These are phyloP conservation scores for Sporobolus alterniflorus DNA, from an alignment of 202 grass and related monocot genomes.

Conservation along the genomic window DNA sequence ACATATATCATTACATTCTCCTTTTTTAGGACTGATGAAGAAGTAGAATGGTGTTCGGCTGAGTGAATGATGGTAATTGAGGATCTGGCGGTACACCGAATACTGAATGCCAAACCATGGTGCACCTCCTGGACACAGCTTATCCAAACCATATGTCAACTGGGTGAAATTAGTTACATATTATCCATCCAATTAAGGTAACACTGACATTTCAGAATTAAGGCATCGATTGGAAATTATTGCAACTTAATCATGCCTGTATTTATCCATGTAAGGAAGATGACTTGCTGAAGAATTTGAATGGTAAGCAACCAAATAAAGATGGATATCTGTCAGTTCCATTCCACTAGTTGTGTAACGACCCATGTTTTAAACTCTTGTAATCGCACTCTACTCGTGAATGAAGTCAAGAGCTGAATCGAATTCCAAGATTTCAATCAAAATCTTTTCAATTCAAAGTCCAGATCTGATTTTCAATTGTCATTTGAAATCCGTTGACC, in stretches of 20 bases:
- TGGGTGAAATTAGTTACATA: neutral
- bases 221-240: neutral
- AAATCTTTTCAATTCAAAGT: too few species aligned
- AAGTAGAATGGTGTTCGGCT: neutral
- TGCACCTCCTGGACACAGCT: neutral
- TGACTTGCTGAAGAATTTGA: neutral
- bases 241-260: neutral
- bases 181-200: neutral
- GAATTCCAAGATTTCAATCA: too few species aligned
- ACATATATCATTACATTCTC: neutral
- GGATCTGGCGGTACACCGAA: neutral
- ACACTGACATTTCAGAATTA: neutral
- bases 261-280: neutral
- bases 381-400: too few species aligned
- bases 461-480: too few species aligned
- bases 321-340: neutral
- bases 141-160: neutral
- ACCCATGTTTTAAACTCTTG: too few species aligned
- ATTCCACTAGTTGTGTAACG: too few species aligned
- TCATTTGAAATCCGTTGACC: too few species aligned
- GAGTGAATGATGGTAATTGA: neutral
- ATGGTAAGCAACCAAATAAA: neutral
- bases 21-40: neutral
- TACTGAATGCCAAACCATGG: neutral
- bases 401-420: too few species aligned